A percentile compares a stretch with the other conserved stretches of the same genome.
Evolutionary conservation across 129 eudicot genomes (phyloP).

Genomic region (Lonicera japonica): DNA sequence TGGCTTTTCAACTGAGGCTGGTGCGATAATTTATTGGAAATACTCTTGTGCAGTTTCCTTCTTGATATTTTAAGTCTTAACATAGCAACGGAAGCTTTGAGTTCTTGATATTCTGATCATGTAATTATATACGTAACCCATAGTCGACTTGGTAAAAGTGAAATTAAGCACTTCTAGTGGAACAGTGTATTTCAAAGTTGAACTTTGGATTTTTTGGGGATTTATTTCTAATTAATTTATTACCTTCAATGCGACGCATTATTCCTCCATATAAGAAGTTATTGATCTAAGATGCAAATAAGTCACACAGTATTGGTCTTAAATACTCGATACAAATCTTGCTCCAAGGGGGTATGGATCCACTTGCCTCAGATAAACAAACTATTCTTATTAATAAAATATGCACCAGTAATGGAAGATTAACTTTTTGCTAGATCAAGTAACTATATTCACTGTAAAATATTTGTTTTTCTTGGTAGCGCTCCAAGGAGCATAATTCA

Average conservation of each 20-base stretch:
- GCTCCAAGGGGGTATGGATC: background rate
- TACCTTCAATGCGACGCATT: background rate
- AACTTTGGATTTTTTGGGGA: background rate
- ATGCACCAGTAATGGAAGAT: background rate
- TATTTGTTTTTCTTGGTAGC: constrained; percentile 59
- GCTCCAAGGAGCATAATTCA: constrained; percentile 44
- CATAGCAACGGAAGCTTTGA: background rate
- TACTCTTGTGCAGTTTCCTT: no score
- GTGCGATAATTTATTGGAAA: no score
- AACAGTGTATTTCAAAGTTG: background rate
- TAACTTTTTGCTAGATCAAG: background rate
- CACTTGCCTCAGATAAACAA: background rate
- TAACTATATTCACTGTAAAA: constrained; percentile 21
- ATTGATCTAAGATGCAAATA: background rate
- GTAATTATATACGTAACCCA: background rate
- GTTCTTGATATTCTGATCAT: background rate
- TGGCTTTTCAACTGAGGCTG: background rate
- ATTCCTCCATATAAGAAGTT: background rate
- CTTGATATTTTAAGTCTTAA: background rate
- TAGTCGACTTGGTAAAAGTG: background rate
- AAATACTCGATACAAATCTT: background rate
- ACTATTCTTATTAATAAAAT: background rate
- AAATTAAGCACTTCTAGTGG: background rate
- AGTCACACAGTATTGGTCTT: background rate
- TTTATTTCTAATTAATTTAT: background rate